phyloP scores from a whole-genome alignment of 2,329 filamentous ascomycete species.

The Cyphellophora attinorum region DNA sequence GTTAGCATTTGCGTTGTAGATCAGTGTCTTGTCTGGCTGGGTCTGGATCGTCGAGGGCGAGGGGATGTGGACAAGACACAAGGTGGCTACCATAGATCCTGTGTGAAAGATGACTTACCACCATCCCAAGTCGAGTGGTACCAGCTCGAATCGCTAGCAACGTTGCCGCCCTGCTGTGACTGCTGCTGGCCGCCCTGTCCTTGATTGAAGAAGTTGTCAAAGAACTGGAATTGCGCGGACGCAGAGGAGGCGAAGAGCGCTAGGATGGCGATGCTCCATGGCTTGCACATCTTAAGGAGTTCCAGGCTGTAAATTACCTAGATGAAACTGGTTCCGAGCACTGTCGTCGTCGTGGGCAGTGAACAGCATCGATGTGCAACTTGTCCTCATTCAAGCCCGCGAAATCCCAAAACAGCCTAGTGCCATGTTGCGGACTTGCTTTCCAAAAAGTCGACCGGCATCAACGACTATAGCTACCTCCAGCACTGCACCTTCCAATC shows the following conservation, averaged over 20 bases:
- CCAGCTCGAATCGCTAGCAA: conserved; percentile 70
- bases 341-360: too few species aligned
- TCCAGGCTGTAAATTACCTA: too few species aligned
- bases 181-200: conserved; percentile 40
- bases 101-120: conserved; percentile 9
- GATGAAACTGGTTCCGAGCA: too few species aligned
- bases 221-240: conserved; percentile 86
- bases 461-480: too few species aligned
- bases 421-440: too few species aligned
- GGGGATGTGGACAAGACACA: too few species aligned
- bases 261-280: conserved; percentile 23
- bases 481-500: too few species aligned
- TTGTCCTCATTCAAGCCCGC: too few species aligned
- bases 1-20: conserved; percentile 3
- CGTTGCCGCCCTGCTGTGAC: conserved; percentile 54
- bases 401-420: too few species aligned
- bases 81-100: too few species aligned
- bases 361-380: too few species aligned
- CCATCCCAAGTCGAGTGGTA: conserved; percentile 62
- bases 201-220: conserved; percentile 92
- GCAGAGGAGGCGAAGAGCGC: conserved; percentile 51
- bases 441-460: too few species aligned
- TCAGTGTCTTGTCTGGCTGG: neutral
- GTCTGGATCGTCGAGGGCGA: neutral
- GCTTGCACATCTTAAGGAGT: neutral